A percentile compares a stretch with the other conserved stretches of the same genome.
Evolutionary conservation across 2,329 filamentous ascomycete genomes (phyloP).

Genomic region (Fusarium sp.): DNA sequence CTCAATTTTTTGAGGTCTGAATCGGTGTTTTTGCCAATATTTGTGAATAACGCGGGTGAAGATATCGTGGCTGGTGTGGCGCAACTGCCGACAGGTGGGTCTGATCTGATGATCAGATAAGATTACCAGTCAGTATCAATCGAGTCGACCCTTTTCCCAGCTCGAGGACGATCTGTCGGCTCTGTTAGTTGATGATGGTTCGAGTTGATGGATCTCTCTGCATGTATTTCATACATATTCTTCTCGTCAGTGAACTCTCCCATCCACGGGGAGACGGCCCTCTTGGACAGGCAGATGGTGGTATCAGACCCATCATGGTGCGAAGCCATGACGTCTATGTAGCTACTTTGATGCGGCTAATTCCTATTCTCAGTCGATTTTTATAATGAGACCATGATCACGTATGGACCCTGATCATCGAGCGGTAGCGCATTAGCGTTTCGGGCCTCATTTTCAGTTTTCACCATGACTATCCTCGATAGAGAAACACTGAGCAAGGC

Average conservation of each 20-base stretch:
- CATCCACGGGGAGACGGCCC: not conserved
- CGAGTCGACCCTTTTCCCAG: no score
- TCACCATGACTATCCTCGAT: not conserved
- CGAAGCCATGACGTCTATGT: not conserved
- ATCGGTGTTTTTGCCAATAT: not conserved
- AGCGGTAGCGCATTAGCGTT: constrained; percentile 8
- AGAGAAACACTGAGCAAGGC: not conserved
- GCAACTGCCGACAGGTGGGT: constrained; percentile 12
- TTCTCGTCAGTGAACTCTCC: not conserved
- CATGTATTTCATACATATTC: not conserved
- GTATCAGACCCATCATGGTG: constrained; percentile 1
- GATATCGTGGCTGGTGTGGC: not conserved
- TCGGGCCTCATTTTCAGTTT: constrained; percentile 10
- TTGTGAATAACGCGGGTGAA: not conserved
- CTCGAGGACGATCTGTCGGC: no score
- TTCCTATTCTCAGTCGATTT: not conserved
- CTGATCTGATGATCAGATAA: constrained; percentile 32
- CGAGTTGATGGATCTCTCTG: not conserved
- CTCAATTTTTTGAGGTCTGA: not conserved
- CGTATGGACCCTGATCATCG: constrained; percentile 4
- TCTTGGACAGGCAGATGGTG: not conserved
- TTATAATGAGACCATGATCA: not conserved
- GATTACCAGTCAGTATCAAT: constrained; percentile 13
- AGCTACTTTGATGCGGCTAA: not conserved
- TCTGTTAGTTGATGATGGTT: not conserved